Conservation (phyloP, 1,284 basidiomycete species). For the Austroboletus novae-zelandiae region DNA sequence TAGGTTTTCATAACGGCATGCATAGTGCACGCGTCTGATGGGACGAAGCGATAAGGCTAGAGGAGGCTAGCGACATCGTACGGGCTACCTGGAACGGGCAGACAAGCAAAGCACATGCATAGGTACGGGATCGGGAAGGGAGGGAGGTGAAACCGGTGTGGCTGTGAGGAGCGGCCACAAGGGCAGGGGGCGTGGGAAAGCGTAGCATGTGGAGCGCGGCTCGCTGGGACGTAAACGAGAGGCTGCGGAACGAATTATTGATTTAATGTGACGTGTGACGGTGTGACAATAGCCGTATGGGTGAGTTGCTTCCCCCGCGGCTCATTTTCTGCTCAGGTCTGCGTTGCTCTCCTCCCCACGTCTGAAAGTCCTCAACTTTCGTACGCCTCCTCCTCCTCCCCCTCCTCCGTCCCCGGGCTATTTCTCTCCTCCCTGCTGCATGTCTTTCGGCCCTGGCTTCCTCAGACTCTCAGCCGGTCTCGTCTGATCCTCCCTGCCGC, state of each 20-base stretch:
- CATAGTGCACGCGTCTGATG: not conserved
- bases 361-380: constrained; percentile 21
- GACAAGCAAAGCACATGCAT: too few relatives aligned
- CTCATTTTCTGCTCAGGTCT: constrained; percentile 11
- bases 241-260: not conserved
- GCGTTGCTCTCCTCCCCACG: constrained; percentile 29
- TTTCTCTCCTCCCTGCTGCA: constrained; percentile 36
- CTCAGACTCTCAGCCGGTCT: constrained; percentile 58
- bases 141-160: not conserved
- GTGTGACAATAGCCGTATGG: not conserved
- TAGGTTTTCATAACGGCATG: constrained; percentile 13
- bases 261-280: not conserved
- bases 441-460: constrained; percentile 45
- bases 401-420: not conserved
- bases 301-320: not conserved
- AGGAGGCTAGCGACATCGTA: not conserved
- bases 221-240: not conserved
- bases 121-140: too few relatives aligned
- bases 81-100: too few relatives aligned
- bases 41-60: not conserved
- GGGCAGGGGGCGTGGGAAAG: not conserved
- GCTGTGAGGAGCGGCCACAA: not conserved
- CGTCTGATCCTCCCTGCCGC: constrained; percentile 43
- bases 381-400: constrained; percentile 19
- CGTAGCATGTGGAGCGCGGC: not conserved